These are phyloP conservation scores for Claviceps sp. DNA, from an alignment of 2,329 filamentous ascomycete species.

Conservation along the genomic window DNA sequence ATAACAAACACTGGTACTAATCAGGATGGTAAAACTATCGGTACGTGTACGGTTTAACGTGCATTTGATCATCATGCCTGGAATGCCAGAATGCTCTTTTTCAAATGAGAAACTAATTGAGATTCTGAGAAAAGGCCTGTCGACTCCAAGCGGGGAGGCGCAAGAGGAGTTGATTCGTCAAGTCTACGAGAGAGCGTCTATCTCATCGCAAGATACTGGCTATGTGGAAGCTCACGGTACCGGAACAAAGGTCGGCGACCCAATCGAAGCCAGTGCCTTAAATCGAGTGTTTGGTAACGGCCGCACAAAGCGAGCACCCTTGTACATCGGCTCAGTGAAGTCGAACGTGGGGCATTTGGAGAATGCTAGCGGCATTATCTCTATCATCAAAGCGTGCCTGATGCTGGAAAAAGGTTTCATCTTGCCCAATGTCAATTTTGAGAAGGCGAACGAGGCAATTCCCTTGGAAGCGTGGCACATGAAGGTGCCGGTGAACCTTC, in stretches of 20 bases:
- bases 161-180: slow-evolving; percentile 28
- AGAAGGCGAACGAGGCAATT: slow-evolving; percentile 34
- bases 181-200: slow-evolving; percentile 19
- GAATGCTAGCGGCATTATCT: slow-evolving; percentile 35
- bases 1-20: slow-evolving; percentile 38
- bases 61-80: background rate
- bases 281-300: slow-evolving; percentile 27
- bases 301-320: slow-evolving; percentile 25
- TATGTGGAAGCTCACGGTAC: slow-evolving; percentile 41
- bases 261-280: slow-evolving; percentile 38
- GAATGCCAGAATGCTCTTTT: no score
- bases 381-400: slow-evolving; percentile 37
- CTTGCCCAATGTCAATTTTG: slow-evolving; percentile 36
- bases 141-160: slow-evolving; percentile 37
- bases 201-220: slow-evolving; percentile 16
- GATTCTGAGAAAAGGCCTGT: slow-evolving; percentile 29
- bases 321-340: slow-evolving; percentile 36
- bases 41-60: slow-evolving; percentile 5
- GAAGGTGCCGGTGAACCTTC: slow-evolving; percentile 31
- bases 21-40: slow-evolving; percentile 36
- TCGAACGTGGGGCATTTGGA: slow-evolving; percentile 40
- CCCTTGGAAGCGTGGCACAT: slow-evolving; percentile 35
- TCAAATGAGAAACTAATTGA: background rate
- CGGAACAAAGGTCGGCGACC: slow-evolving; percentile 41
- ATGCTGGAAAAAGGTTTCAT: slow-evolving; percentile 38